These are phyloP conservation scores for Verticillium tricorpus DNA, from an alignment of 2,329 filamentous ascomycete genomes.

Conservation along the genomic window DNA sequence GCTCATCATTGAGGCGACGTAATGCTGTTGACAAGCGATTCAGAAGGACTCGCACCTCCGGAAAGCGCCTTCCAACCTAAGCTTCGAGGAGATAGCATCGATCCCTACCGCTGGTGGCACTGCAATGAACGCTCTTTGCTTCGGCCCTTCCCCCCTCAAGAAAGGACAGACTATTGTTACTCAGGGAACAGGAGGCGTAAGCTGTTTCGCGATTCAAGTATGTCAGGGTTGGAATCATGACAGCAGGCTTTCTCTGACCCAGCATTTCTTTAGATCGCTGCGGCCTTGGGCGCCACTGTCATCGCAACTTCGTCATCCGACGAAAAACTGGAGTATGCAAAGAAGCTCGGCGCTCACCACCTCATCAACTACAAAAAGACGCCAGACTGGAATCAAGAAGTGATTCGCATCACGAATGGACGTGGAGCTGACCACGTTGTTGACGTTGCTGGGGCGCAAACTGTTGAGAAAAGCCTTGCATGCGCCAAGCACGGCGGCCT, in stretches of 20 bases:
- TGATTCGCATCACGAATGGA: slow-evolving; percentile 8
- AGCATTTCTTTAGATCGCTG: not conserved
- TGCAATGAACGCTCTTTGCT: slow-evolving; percentile 13
- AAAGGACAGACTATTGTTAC: slow-evolving; percentile 34
- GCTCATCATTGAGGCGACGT: too few species aligned
- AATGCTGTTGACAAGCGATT: not conserved
- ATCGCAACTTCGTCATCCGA: slow-evolving; percentile 15
- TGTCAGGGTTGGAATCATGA: not conserved
- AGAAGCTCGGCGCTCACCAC: slow-evolving; percentile 10
- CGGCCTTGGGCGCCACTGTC: not conserved
- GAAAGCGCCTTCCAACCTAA: not conserved
- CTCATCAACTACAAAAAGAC: slow-evolving; percentile 11
- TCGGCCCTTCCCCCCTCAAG: slow-evolving; percentile 19
- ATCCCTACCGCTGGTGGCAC: slow-evolving; percentile 6
- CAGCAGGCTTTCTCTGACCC: too few species aligned
- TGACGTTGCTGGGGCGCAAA: slow-evolving; percentile 3
- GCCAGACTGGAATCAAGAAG: slow-evolving; percentile 11
- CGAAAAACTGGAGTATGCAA: slow-evolving; percentile 10
- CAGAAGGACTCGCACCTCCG: not conserved
- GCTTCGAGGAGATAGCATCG: not conserved
- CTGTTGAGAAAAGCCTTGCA: not conserved
- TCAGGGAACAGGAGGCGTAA: slow-evolving; percentile 37
- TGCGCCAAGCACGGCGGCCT: not conserved
- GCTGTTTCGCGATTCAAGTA: slow-evolving; percentile 33
- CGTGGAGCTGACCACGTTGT: slow-evolving; percentile 9